Base-by-base conservation (phyloP, 1,139 yeast genomes). In the Pichia sp. region DNA sequence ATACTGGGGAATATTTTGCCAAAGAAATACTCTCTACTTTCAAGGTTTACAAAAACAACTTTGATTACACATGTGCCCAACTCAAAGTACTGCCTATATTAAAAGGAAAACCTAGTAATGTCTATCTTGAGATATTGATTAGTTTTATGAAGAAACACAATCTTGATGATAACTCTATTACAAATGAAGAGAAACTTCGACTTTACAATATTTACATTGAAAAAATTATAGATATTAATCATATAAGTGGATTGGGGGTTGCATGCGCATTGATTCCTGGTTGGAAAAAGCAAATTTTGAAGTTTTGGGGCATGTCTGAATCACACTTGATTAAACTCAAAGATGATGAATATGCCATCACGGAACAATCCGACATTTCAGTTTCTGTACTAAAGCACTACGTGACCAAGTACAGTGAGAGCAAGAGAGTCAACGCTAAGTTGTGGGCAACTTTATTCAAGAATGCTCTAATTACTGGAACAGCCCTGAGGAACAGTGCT, bases 251-350 rank as follows among this genome's bases (percentile, higher is more conserved):
- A 3, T 29, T 53, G 8, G 8, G 40, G 2, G 8, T 44, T 10
- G 52, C 55, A 11, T 42, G 34, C 13, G 16, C 38, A 10, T 47
- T 55, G 31, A 36, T 55, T 10, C 55, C 57, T 5, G 16, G 46
- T 16, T 50, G 42, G n/a, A 50, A 42, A 13, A 16, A 44, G 2
- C 13, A 23, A 2, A n/a, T 55, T 1, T 15, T 41, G 1, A 43
- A 16, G 41, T 8, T 50, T 5, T 15, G 53, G 3, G 57, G 57
- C 32, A 32, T 51, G n/a, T 10, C 49, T 3, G 51, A 50, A n/a
- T 30, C 40, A 4, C 19, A 13, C 10, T 13, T 44, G 8, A 8
- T n/a, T 15, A 13, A 41, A 13, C 8, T 23, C 5, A 10, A 43
- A 19, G 31, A 29, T 16, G 16, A 11, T 34, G n/a, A 26, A 32